Base-by-base conservation (phyloP, 2,329 filamentous ascomycete genomes). In the Madurella fahalii region DNA sequence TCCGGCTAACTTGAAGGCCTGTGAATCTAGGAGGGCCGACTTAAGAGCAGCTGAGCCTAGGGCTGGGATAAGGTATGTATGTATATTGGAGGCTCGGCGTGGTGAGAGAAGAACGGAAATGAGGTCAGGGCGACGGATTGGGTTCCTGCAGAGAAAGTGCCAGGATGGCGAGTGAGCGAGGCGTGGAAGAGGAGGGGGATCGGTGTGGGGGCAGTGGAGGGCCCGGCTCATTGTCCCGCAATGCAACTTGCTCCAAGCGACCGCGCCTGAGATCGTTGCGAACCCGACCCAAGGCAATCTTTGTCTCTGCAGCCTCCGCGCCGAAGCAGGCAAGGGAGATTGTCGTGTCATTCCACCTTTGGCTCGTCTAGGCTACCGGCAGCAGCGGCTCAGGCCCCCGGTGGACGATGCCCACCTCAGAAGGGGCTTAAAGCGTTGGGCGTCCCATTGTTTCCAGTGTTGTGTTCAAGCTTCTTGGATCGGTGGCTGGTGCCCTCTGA, bases 141-240 rank as follows among this genome's bases (percentile, higher is more conserved):
- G 30, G 40, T 30, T 47, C 50, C 50, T 41, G 50, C 50, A 25
- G 44, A 37, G 39, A 37, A 40, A 40, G 20, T 48, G 40, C 18
- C 31, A 9, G 40, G 45, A 39, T 44, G 43, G 34, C 48, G 51
- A 45, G 31, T 49, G 40, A 45, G 40, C 17, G 44, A 16, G 20
- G 11, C 44, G 40, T 40, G n/a, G 34, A 37, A 12, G 34, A 37
- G 9, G 11, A 9, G 11, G 34, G 34, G 34, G 34, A 37, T 37
- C 34, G 13, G 13, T 37, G 34, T 37, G 34, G 34, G n/a, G n/a
- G n/a, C n/a, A 37, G 34, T 9, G 9, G 9, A 37, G 34, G 34
- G 11, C 34, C 34, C 34, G 34, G 34, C 34, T 15, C 34, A 11
- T 37, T 37, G 34, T 37, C 34, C 34, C 34, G 34, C 34, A 4